phyloP scores from a whole-genome alignment of 768 basidiomycete species.

The Sutorius australiensis region DNA sequence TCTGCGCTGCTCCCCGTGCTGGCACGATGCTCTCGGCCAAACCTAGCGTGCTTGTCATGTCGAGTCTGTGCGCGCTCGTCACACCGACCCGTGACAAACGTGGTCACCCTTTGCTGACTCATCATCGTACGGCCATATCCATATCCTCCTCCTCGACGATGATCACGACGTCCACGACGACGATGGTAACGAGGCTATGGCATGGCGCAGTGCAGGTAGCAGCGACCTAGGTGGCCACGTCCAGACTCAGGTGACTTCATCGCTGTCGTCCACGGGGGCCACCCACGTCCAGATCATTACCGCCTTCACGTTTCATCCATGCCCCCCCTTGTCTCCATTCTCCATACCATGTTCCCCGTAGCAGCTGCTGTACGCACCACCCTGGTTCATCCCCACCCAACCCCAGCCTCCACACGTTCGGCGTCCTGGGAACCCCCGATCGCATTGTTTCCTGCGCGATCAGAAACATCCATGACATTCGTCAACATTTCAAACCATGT shows the following conservation, averaged over 20 bases:
- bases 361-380: constrained; percentile 10
- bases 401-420: constrained; percentile 5
- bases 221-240: background rate
- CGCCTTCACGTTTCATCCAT: constrained; percentile 21
- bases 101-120: constrained; percentile 12
- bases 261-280: constrained; percentile 5
- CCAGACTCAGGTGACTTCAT: background rate
- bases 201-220: background rate
- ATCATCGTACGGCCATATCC: constrained; percentile 7
- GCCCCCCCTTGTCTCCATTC: constrained; percentile 18
- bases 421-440: constrained; percentile 1
- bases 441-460: constrained; percentile 11
- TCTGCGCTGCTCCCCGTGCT: constrained; percentile 33
- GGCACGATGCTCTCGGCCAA: constrained; percentile 19
- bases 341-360: constrained; percentile 13
- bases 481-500: background rate
- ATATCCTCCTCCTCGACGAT: background rate
- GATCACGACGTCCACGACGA: background rate
- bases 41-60: constrained; percentile 15
- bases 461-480: constrained; percentile 11
- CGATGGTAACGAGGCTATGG: background rate
- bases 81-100: constrained; percentile 11
- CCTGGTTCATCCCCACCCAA: constrained; percentile 11
- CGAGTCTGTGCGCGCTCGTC: constrained; percentile 8
- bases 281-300: constrained; percentile 17